Conservation (phyloP, 2,329 filamentous ascomycete species). For the Chaetoscypha palmicola region DNA sequence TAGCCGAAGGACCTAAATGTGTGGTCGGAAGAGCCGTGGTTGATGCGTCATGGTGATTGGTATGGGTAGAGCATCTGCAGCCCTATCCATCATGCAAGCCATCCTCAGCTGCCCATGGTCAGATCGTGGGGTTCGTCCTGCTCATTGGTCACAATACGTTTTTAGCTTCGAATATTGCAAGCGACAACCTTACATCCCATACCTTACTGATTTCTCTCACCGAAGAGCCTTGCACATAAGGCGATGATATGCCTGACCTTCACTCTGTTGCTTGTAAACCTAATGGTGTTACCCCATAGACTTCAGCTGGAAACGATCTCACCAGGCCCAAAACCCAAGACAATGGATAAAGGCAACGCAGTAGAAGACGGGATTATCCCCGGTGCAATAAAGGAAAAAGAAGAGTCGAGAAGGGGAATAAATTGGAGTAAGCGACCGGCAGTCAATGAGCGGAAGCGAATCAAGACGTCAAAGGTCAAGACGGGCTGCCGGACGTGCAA, state of each 20-base stretch:
- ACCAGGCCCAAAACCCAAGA: not conserved
- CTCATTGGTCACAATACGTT: conserved; percentile 4
- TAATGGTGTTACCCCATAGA: not conserved
- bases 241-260: not conserved
- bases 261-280: not conserved
- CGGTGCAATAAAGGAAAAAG: not conserved
- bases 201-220: not conserved
- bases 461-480: conserved; percentile 13
- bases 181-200: not conserved
- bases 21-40: too few species aligned
- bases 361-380: not conserved
- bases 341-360: not conserved
- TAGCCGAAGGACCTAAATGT: too few species aligned
- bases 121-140: conserved; percentile 3
- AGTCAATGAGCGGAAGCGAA: not conserved
- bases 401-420: not conserved
- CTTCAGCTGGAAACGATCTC: not conserved
- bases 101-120: not conserved
- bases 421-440: not conserved
- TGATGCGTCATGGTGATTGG: too few species aligned
- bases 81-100: conserved; percentile 3
- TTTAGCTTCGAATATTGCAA: not conserved
- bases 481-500: conserved; percentile 14
- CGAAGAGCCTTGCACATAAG: not conserved
- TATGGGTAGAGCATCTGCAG: conserved; percentile 1